phyloP scores from a whole-genome alignment of 2,329 filamentous ascomycete species.

The Xylariaceae sp. region DNA sequence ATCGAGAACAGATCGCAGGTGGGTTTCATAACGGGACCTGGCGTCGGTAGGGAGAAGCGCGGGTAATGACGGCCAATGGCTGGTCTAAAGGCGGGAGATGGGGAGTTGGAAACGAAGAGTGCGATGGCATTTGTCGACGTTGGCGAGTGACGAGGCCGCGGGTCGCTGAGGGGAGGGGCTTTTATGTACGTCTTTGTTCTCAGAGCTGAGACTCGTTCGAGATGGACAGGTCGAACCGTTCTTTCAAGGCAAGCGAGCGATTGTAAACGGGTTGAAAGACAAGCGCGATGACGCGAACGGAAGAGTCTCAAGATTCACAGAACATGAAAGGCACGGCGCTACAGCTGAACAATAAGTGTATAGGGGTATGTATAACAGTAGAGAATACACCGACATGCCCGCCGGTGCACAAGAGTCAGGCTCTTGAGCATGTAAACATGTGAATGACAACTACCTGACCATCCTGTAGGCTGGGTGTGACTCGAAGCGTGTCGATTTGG shows the following conservation, averaged over 20 bases:
- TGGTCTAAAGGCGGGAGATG: background rate
- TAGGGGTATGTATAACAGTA: constrained; percentile 15
- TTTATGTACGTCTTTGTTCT: constrained; percentile 27
- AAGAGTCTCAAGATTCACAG: constrained; percentile 4
- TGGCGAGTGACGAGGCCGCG: background rate
- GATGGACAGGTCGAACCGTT: background rate
- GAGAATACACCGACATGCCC: constrained; percentile 15
- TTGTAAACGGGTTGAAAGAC: constrained; percentile 21
- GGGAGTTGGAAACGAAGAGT: background rate
- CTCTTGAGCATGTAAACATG: constrained; percentile 16
- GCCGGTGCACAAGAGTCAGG: constrained; percentile 6
- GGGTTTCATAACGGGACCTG: constrained; percentile 9
- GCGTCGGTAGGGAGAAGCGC: background rate
- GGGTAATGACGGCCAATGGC: background rate
- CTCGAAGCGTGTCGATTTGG: background rate
- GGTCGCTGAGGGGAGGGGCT: constrained; percentile 8
- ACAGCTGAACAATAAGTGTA: constrained; percentile 8
- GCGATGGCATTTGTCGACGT: constrained; percentile 2
- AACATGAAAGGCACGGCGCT: constrained; percentile 10
- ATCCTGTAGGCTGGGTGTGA: background rate
- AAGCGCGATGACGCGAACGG: constrained; percentile 15
- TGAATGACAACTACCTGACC: background rate
- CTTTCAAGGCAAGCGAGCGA: constrained; percentile 23
- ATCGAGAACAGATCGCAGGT: constrained; percentile 8
- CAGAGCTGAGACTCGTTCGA: constrained; percentile 5